Evolutionary conservation across 2,329 filamentous ascomycete genomes (phyloP), one percentile per base, ranked within the genome.

Genomic region (Anthostomella pinea): DNA sequence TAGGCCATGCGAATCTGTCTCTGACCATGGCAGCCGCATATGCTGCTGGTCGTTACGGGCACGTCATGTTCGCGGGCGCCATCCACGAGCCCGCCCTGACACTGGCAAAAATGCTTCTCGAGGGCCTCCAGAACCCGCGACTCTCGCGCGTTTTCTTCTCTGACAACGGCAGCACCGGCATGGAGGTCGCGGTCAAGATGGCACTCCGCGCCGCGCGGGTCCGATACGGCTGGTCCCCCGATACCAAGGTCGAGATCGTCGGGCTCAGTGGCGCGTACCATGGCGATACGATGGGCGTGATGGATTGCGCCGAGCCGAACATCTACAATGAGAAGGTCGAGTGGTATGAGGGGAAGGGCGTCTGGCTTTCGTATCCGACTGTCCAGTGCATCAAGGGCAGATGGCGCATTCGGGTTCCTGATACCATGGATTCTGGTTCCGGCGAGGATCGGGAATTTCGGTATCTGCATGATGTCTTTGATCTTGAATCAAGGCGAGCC

Each of bases 161-260:
- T 0, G 88, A 94, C 53, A 88, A 94, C 51, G 75, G 88, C 5
- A 90, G 85, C 53, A 93, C 87, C 0, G 87, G 86, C 0, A 83
- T 84, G 58, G 87, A 94, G 59, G 87, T 91, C 1, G 87, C 85
- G 0, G 70, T 90, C 27, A 94, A 94, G 58, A 94, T 94, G 88
- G 87, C 75, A 0, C 67, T 94, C 0, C 74, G 85, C 5, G 86
- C 86, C 0, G 66, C 85, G 0, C 73, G 77, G 29, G 63, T 74
- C 25, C 70, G 84, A 7, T 89, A 89, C 46, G 75, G 72, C 8
- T 87, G 82, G 81, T 66, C 72, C 24, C 65, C 73, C 0, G 67
- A 66, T 10, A 65, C 72, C 2, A 72, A 79, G 31, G 68, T 90
- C 8, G 77, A 77, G 3, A 77, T 93, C 3, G 58, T 94, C 3